Conservation (phyloP, 768 basidiomycete species). For the Neoboletus brunneissimus region DNA sequence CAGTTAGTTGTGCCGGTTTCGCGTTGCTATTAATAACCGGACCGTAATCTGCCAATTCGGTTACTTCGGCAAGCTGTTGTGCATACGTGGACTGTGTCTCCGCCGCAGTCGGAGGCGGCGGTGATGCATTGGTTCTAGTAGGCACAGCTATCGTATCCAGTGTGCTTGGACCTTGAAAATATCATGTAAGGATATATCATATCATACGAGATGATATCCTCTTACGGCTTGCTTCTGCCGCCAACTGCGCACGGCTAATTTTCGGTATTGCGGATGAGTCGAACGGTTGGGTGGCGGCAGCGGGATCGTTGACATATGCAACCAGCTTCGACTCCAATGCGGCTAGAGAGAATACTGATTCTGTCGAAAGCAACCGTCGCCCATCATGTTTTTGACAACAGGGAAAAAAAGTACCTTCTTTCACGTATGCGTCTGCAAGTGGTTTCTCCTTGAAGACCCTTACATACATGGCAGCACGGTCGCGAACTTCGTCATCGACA, state of each 20-base stretch:
- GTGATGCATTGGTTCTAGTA: slow-evolving; percentile 53
- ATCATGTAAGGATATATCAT: slow-evolving; percentile 10
- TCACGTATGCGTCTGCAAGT: slow-evolving; percentile 84
- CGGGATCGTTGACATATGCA: slow-evolving; percentile 86
- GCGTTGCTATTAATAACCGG: slow-evolving; percentile 81
- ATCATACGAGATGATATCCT: slow-evolving; percentile 1
- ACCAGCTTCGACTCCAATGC: slow-evolving; percentile 89
- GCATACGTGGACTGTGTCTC: slow-evolving; percentile 87
- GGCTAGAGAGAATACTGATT: slow-evolving; percentile 90
- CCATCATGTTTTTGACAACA: neutral
- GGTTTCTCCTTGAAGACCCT: slow-evolving; percentile 75
- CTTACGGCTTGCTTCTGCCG: slow-evolving; percentile 85
- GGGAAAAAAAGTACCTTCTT: slow-evolving; percentile 64
- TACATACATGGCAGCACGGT: slow-evolving; percentile 94
- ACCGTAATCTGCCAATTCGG: slow-evolving; percentile 84
- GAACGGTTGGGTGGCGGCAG: slow-evolving; percentile 69
- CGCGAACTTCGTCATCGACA: slow-evolving; percentile 97
- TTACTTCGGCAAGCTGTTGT: slow-evolving; percentile 80
- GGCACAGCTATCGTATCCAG: slow-evolving; percentile 83
- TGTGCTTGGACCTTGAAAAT: slow-evolving; percentile 69
- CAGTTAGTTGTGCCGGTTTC: slow-evolving; percentile 81
- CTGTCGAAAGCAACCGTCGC: slow-evolving; percentile 40
- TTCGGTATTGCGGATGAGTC: slow-evolving; percentile 86
- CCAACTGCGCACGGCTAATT: slow-evolving; percentile 89
- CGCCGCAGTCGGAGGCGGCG: slow-evolving; percentile 77